Conservation (phyloP, 352 stramenopile genomes). For the Plasmopara halstedii region DNA sequence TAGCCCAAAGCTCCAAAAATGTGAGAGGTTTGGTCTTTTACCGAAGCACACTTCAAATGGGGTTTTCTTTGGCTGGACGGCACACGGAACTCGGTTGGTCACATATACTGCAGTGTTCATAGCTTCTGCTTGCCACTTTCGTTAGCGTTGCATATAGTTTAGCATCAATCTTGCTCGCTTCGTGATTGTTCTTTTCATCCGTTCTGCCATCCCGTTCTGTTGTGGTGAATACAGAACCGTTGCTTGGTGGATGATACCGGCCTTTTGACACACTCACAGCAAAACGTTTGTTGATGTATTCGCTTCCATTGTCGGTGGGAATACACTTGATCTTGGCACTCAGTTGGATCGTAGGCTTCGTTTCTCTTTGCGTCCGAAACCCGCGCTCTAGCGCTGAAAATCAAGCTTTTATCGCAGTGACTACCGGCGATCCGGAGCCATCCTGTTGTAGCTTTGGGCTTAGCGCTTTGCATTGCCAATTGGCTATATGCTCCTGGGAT, state of each 20-base stretch:
- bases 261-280: not conserved
- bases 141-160: not conserved
- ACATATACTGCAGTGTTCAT: too few species aligned
- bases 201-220: not conserved
- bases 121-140: not conserved
- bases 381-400: too few species aligned
- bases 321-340: not conserved
- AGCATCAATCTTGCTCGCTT: not conserved
- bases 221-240: not conserved
- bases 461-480: too few species aligned
- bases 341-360: not conserved
- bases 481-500: too few species aligned
- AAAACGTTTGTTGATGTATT: not conserved
- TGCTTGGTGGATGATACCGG: not conserved
- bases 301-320: not conserved
- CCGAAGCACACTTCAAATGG: not conserved
- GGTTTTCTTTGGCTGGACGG: too few species aligned
- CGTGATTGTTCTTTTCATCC: not conserved
- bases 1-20: not conserved
- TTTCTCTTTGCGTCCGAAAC: too few species aligned
- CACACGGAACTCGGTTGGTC: too few species aligned
- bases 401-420: too few species aligned
- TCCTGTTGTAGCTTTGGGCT: too few species aligned
- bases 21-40: not conserved
- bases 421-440: too few species aligned